These are phyloP conservation scores for Carex pumila DNA, from an alignment of 176 grass and related monocot genomes.

Conservation along the genomic window DNA sequence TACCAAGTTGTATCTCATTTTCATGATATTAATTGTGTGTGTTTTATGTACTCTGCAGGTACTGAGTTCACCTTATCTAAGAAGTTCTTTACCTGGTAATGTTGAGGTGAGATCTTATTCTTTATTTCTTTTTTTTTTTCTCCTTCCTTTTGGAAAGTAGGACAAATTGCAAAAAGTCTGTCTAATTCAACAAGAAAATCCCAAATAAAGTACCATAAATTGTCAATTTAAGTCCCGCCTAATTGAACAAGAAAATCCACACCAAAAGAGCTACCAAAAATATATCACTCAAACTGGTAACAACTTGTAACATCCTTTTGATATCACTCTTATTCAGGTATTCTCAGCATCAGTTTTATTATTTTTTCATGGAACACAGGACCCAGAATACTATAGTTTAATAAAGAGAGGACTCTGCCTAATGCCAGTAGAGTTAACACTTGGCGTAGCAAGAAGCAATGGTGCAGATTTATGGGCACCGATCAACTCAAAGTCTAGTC, in stretches of 20 bases:
- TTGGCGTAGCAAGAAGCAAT: conserved; percentile 76
- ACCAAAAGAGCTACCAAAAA: neutral
- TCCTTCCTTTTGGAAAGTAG: neutral
- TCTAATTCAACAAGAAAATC: neutral
- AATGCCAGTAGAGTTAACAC: conserved; percentile 51
- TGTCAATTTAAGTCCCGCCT: neutral
- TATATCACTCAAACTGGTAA: neutral
- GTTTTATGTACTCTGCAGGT: conserved; percentile 36
- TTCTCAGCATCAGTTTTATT: neutral
- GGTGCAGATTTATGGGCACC: conserved; percentile 99
- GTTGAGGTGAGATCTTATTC: conserved; percentile 46
- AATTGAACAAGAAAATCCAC: neutral
- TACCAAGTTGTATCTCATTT: neutral
- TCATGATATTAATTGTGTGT: neutral
- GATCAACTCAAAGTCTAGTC: conserved; percentile 47
- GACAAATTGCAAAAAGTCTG: neutral
- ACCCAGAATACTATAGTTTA: conserved; percentile 58
- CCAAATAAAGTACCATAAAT: neutral
- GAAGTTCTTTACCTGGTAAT: conserved; percentile 14
- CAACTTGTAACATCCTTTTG: neutral
- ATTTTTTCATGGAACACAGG: conserved; percentile 33
- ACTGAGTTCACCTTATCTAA: conserved; percentile 79
- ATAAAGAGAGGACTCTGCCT: conserved; percentile 84
- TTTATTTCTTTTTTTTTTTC: neutral
- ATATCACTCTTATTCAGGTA: neutral